These are phyloP conservation scores for Lentinula boryana DNA, from an alignment of 768 basidiomycete genomes.

Conservation along the genomic window DNA sequence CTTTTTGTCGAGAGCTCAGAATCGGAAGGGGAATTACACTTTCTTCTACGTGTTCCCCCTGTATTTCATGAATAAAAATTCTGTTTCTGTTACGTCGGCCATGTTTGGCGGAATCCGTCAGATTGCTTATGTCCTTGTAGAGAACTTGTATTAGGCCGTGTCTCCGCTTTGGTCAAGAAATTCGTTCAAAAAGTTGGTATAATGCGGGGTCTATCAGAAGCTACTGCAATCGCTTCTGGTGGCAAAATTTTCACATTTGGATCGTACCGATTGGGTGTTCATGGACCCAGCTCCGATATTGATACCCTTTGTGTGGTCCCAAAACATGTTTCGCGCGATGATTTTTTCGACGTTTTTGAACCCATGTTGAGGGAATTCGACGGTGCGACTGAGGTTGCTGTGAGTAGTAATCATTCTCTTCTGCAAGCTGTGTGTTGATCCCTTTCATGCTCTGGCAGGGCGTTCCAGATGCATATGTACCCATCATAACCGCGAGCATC, in stretches of 20 bases:
- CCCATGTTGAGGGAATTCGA: slow-evolving; percentile 80
- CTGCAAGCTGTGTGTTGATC: not conserved
- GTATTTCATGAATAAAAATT: not conserved
- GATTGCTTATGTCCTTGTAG: slow-evolving; percentile 34
- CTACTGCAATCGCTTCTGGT: slow-evolving; percentile 83
- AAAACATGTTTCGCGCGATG: slow-evolving; percentile 90
- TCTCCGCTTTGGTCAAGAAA: slow-evolving; percentile 85
- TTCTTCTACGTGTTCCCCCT: not conserved
- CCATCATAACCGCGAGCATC: slow-evolving; percentile 89
- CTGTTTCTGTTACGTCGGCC: not conserved
- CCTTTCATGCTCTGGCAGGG: slow-evolving; percentile 45
- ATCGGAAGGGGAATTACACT: not conserved
- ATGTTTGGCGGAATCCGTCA: not conserved
- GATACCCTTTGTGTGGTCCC: slow-evolving; percentile 98
- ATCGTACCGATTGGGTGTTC: slow-evolving; percentile 95
- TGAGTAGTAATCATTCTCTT: slow-evolving; percentile 35
- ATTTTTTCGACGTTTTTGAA: slow-evolving; percentile 92
- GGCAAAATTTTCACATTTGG: slow-evolving; percentile 99
- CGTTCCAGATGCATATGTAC: slow-evolving; percentile 95
- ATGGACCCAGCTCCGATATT: slow-evolving; percentile 93
- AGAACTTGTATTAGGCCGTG: slow-evolving; percentile 87
- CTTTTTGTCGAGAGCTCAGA: not conserved
- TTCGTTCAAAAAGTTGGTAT: slow-evolving; percentile 85
- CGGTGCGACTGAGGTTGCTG: slow-evolving; percentile 84
- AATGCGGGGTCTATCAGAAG: slow-evolving; percentile 77